Evolutionary conservation across 139 green algal genomes (phyloP).

Genomic region (Chlorella sorokiniana): DNA sequence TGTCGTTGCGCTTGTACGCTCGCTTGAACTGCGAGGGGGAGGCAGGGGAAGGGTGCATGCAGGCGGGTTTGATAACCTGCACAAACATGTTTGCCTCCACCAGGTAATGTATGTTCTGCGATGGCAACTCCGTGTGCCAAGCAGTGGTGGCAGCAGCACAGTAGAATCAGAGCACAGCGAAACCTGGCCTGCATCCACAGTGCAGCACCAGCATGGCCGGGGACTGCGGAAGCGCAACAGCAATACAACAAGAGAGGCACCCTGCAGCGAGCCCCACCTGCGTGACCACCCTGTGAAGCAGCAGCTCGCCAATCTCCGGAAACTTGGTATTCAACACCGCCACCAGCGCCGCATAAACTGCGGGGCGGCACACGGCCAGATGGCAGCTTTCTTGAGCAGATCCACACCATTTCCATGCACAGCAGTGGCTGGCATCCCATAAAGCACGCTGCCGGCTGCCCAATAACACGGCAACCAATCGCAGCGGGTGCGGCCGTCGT

Average conservation of each 20-base stretch:
- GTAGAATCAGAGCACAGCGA: too few species aligned
- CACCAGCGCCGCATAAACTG: conserved; percentile 76
- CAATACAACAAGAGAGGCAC: too few species aligned
- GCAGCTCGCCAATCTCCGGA: conserved; percentile 81
- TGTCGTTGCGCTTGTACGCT: conserved; percentile 96
- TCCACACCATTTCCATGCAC: neutral
- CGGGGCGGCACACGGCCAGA: neutral
- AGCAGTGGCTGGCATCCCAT: neutral
- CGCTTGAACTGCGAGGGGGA: conserved; percentile 82
- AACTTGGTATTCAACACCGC: conserved; percentile 99
- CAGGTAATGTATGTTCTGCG: too few species aligned
- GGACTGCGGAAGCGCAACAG: too few species aligned
- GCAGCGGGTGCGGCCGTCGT: neutral
- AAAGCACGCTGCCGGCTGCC: neutral
- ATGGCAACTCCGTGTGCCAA: too few species aligned
- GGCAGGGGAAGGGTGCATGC: neutral
- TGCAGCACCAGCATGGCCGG: neutral
- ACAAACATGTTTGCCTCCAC: too few species aligned
- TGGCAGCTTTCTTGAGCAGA: neutral
- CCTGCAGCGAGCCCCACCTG: too few species aligned
- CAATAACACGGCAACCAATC: neutral
- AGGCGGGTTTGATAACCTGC: neutral
- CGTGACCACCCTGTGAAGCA: conserved; percentile 70
- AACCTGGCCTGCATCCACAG: neutral
- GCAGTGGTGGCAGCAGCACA: neutral